Percentiles rank a stretch among this genome's conserved stretches.
Evolutionary conservation across 805 yeast species (phyloP).

Genomic region (baker's yeast (Saccharomyces cerevisiae)): DNA sequence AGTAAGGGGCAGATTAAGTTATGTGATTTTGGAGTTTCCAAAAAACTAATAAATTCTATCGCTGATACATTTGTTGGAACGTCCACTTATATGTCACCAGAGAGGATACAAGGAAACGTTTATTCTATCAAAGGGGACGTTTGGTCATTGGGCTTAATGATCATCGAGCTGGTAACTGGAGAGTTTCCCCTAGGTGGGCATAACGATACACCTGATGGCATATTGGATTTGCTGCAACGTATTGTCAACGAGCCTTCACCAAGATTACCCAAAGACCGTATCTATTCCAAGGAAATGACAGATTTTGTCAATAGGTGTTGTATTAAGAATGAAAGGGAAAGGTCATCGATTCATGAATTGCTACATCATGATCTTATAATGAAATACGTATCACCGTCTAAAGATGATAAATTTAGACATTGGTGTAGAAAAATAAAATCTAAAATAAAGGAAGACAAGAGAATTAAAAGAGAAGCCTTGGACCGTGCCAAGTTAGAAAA

Average conservation of each 20-base stretch:
- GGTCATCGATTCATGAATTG: slow-evolving; percentile 71
- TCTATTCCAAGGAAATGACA: slow-evolving; percentile 41
- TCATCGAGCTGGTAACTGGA: slow-evolving; percentile 83
- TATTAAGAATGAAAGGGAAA: slow-evolving; percentile 53
- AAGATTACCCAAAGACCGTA: slow-evolving; percentile 39
- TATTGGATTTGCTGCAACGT: slow-evolving; percentile 80
- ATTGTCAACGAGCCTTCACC: slow-evolving; percentile 94
- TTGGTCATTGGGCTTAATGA: slow-evolving; percentile 91
- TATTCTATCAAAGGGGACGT: slow-evolving; percentile 95
- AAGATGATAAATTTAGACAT: slow-evolving; percentile 32
- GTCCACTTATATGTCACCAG: slow-evolving; percentile 96
- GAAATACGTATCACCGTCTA: slow-evolving; percentile 29
- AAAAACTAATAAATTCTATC: slow-evolving; percentile 84
- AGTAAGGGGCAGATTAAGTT: slow-evolving; percentile 81
- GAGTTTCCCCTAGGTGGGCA: slow-evolving; percentile 63
- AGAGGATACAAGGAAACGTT: slow-evolving; percentile 88
- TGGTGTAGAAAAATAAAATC: slow-evolving; percentile 35
- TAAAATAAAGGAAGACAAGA: slow-evolving; percentile 26
- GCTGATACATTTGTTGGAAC: slow-evolving; percentile 99
- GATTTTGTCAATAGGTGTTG: slow-evolving; percentile 68
- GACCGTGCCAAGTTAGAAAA: slow-evolving; percentile 26
- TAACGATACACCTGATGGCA: slow-evolving; percentile 67
- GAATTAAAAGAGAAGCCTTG: slow-evolving; percentile 25
- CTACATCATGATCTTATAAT: slow-evolving; percentile 34
- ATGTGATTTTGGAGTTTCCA: slow-evolving; percentile 94